Evolutionary conservation across 1,284 basidiomycete species (phyloP).

Genomic region (Coriolopsis trogii): DNA sequence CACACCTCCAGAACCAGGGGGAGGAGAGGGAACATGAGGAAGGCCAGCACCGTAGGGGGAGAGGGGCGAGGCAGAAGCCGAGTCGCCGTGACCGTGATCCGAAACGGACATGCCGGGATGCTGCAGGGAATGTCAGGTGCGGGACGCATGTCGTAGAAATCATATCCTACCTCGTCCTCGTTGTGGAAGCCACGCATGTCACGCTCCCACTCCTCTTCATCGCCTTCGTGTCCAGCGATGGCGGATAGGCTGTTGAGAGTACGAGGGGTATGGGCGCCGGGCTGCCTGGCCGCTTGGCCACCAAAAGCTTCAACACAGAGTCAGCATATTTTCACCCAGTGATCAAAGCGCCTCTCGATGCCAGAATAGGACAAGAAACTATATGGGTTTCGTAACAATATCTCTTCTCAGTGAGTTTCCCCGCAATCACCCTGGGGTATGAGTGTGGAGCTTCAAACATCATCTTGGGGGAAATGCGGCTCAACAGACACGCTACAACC

Average conservation of each 20-base stretch:
- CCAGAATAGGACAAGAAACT: too few relatives aligned
- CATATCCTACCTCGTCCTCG: slow-evolving; percentile 59
- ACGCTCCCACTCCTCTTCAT: slow-evolving; percentile 83
- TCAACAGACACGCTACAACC: too few relatives aligned
- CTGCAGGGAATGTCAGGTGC: slow-evolving; percentile 3
- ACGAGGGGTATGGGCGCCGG: slow-evolving; percentile 67
- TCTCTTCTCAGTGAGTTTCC: too few relatives aligned
- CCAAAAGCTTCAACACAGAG: slow-evolving; percentile 42
- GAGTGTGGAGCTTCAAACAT: too few relatives aligned
- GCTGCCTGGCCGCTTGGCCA: slow-evolving; percentile 50
- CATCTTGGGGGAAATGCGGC: too few relatives aligned
- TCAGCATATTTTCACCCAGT: slow-evolving; percentile 4
- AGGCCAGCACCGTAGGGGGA: slow-evolving; percentile 52
- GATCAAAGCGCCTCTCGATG: not conserved
- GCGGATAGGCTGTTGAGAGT: slow-evolving; percentile 80
- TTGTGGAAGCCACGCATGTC: slow-evolving; percentile 58
- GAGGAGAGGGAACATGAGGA: slow-evolving; percentile 64
- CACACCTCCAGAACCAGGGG: slow-evolving; percentile 64
- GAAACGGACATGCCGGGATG: slow-evolving; percentile 32
- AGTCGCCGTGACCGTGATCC: slow-evolving; percentile 51
- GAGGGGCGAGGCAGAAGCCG: slow-evolving; percentile 56
- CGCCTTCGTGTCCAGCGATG: slow-evolving; percentile 81
- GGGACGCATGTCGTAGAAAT: not conserved
- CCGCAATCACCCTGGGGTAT: too few relatives aligned
- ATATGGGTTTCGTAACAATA: too few relatives aligned